phyloP scores from a whole-genome alignment of 306 rosid species.

The peach (Prunus persica) region Prunus_persica_NCBIv2 NC_034011.1:21082501-21083000 shows the following conservation, averaged over 20 bases:
- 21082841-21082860: slow-evolving; percentile 86
- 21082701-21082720: slow-evolving; percentile 99
- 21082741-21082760: slow-evolving; percentile 92
- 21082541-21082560: slow-evolving; percentile 88
- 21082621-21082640: slow-evolving; percentile 3
- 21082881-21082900: slow-evolving; percentile 89
- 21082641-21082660: slow-evolving; percentile 19
- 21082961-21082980: slow-evolving; percentile 84
- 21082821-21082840: slow-evolving; percentile 99
- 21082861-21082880: slow-evolving; percentile 91
- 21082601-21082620: not conserved
- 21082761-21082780: slow-evolving; percentile 64
- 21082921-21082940: slow-evolving; percentile 83
- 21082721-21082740: slow-evolving; percentile 90
- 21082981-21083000: slow-evolving; percentile 95
- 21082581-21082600: slow-evolving; percentile 20
- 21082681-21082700: slow-evolving; percentile 98
- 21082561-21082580: slow-evolving; percentile 1
- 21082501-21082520: slow-evolving; percentile 96
- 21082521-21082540: slow-evolving; percentile 93
- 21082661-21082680: slow-evolving; percentile 36
- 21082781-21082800: slow-evolving; percentile 93
- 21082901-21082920: slow-evolving; percentile 99
- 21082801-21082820: slow-evolving; percentile 95
- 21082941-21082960: slow-evolving; percentile 88